Evolutionary conservation across 306 rosid genomes (phyloP), one percentile per base, ranked within the genome.

Genomic region (Aeschynomene evenia): DNA sequence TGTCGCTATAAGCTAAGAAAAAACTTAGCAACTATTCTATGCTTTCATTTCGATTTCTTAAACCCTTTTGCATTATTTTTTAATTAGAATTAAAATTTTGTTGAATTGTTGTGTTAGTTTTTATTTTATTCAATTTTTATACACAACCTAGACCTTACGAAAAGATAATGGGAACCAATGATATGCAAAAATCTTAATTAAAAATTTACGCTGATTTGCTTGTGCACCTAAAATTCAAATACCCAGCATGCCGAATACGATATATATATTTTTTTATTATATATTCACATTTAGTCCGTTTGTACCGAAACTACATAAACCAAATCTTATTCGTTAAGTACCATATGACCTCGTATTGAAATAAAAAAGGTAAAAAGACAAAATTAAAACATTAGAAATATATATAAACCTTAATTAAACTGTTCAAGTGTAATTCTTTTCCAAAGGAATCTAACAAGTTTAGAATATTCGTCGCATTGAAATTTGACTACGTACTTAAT

Each of bases 161-260:
- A 22, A 53, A 22, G 14, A 49, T 24, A 5, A 55, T 26, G 19
- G 50, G 9, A 18, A 22, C n/a, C 9, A 12, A 29, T 48, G 43
- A 46, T 28, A 12, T 6, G 43, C 59, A 3, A 21, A 20, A 15
- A 45, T 45, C 48, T 48, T 12, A 15, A 9, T 48, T n/a, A 1
- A n/a, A 15, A 22, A 68, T 13, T 52, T 13, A 5, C 34, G 23
- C 24, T 14, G 12, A 16, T 54, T 66, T 61, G 75, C 86, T 66
- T 79, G 79, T 71, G 55, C 66, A 49, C 67, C 71, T 61, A 7
- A 51, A 79, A 75, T 79, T 71, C 84, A 49, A 45, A 37, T 19
- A 16, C 72, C 40, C 67, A n/a, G 34, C 77, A 78, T 61, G 65
- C 19, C n/a, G 43, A 39, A 33, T 54, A 23, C 15, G 28, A 40